Evolutionary conservation across 768 basidiomycete species (phyloP).

Genomic region (Gymnopilus dilepis): DNA sequence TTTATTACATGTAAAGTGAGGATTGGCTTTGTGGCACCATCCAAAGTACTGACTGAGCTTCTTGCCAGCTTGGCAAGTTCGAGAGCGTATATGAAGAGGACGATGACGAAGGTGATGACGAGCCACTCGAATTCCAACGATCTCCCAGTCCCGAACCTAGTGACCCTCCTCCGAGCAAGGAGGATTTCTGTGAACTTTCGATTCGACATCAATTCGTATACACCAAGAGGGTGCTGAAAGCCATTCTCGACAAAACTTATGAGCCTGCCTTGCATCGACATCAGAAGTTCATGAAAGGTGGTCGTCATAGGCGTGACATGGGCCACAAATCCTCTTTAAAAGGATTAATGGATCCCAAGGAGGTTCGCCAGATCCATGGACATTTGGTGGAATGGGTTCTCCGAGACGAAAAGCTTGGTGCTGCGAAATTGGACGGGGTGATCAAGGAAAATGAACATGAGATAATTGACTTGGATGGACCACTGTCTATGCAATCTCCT

Average conservation of each 20-base stretch:
- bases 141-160: slow-evolving; percentile 46
- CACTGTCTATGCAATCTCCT: too few species aligned
- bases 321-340: slow-evolving; percentile 39
- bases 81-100: slow-evolving; percentile 51
- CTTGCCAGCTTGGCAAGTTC: slow-evolving; percentile 57
- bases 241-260: slow-evolving; percentile 62
- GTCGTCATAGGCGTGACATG: slow-evolving; percentile 47
- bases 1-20: slow-evolving; percentile 66
- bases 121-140: slow-evolving; percentile 20
- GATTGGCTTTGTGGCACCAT: background rate
- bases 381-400: slow-evolving; percentile 51
- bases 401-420: slow-evolving; percentile 31
- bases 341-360: slow-evolving; percentile 47
- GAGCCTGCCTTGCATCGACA: slow-evolving; percentile 56
- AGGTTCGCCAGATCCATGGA: slow-evolving; percentile 41
- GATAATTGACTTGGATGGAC: slow-evolving; percentile 5
- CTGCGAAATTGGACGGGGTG: background rate
- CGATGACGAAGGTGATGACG: slow-evolving; percentile 38
- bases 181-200: slow-evolving; percentile 52
- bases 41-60: background rate
- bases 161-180: slow-evolving; percentile 46
- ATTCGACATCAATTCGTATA: slow-evolving; percentile 68
- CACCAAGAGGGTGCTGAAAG: slow-evolving; percentile 64
- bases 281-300: slow-evolving; percentile 63
- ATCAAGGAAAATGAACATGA: background rate